These are phyloP conservation scores for Lagenidium giganteum DNA, from an alignment of 352 stramenopile species.

Conservation along the genomic window DNA sequence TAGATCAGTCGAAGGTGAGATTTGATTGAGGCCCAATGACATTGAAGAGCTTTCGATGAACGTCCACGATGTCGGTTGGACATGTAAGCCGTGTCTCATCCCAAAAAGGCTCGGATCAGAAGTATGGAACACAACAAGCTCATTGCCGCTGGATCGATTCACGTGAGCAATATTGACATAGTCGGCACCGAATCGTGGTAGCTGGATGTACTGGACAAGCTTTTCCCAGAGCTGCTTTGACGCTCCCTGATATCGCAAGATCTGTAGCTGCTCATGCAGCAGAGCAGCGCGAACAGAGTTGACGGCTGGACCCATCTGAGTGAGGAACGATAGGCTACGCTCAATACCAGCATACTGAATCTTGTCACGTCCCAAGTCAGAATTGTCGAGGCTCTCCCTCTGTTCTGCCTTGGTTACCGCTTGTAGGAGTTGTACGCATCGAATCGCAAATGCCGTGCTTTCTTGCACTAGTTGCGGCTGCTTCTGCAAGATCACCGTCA, in stretches of 20 bases:
- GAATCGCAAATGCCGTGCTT: conserved; percentile 3
- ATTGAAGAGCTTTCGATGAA: too few relatives aligned
- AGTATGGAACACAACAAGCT: conserved; percentile 9
- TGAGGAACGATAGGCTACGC: background rate
- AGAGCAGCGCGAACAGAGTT: conserved; percentile 9
- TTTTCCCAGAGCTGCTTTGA: background rate
- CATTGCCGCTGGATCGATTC: background rate
- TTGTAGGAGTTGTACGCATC: conserved; percentile 4
- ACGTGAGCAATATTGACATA: conserved; percentile 3
- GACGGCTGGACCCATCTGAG: too few relatives aligned
- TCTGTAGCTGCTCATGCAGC: conserved; percentile 11
- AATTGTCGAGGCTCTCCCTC: background rate
- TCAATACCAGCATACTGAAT: background rate
- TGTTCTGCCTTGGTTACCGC: background rate
- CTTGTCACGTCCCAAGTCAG: background rate
- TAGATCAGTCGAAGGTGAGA: conserved; percentile 1
- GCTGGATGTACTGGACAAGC: conserved; percentile 11
- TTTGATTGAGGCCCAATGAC: too few relatives aligned
- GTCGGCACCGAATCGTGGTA: conserved; percentile 7
- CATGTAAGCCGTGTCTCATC: too few relatives aligned
- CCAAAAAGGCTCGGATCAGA: background rate
- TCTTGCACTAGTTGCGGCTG: background rate
- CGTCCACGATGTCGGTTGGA: too few relatives aligned
- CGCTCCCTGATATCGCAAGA: background rate
- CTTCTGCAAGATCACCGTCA: conserved; percentile 21